These are phyloP conservation scores for Mollisiaceae sp. DNA, from an alignment of 2,329 filamentous ascomycete genomes.

Conservation along the genomic window DNA sequence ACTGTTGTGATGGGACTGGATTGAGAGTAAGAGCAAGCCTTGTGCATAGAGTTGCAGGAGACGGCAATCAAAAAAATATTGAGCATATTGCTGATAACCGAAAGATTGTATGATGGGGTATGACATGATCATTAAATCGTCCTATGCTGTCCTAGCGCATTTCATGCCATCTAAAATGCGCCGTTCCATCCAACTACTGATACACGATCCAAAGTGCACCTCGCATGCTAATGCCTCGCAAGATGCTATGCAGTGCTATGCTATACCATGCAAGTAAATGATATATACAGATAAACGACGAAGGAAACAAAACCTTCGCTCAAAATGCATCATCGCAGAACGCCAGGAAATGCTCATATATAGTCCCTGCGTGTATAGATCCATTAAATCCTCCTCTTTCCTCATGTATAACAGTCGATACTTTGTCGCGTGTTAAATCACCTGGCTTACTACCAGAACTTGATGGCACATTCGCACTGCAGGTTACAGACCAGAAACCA, in stretches of 20 bases:
- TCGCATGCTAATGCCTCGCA: not conserved
- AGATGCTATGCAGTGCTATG: not conserved
- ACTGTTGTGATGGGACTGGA: not conserved
- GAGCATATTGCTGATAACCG: not conserved
- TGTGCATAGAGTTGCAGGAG: not conserved
- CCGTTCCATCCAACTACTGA: not conserved
- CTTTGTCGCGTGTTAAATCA: not conserved
- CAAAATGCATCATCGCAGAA: not conserved
- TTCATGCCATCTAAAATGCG: not conserved
- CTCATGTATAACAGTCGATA: not conserved
- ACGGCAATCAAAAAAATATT: not conserved
- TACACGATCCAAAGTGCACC: not conserved
- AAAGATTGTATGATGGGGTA: not conserved
- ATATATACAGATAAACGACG: not conserved
- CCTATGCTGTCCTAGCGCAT: not conserved
- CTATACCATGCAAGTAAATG: slow-evolving; percentile 2
- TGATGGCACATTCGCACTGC: not conserved
- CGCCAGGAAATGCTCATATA: not conserved
- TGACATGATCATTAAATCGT: not conserved
- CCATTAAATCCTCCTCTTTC: slow-evolving; percentile 6
- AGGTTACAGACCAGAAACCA: too few species aligned
- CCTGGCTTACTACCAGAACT: not conserved
- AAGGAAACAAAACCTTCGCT: not conserved
- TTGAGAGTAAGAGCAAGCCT: not conserved
- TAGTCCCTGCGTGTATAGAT: too few species aligned